Percentiles rank a stretch among this genome's conserved stretches.
Conservation (phyloP, 305 asterid genomes). For the Withania somnifera region DNA sequence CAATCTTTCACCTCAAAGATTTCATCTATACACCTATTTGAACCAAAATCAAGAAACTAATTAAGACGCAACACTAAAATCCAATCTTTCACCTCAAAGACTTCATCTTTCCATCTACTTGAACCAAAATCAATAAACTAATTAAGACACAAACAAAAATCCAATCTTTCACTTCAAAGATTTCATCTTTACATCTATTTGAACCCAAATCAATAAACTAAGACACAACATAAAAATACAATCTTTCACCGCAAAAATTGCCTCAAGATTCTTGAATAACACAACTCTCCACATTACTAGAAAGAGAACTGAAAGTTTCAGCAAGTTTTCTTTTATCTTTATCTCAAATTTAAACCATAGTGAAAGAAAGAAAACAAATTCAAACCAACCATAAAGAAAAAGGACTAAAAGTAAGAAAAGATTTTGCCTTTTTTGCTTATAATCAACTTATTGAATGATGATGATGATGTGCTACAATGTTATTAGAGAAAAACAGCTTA, state of each 20-base stretch:
- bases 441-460: conserved; percentile 1
- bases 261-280: not conserved
- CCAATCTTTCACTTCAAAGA: not conserved
- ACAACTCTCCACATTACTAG: not conserved
- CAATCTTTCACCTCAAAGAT: too few species aligned
- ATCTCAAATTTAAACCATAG: not conserved
- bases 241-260: not conserved
- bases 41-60: not conserved
- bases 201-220: not conserved
- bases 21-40: not conserved
- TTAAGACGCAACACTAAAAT: not conserved
- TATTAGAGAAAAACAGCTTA: not conserved
- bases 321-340: not conserved
- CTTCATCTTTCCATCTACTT: conserved; percentile 26
- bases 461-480: too few species aligned
- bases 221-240: not conserved
- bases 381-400: not conserved
- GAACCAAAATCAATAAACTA: not conserved
- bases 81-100: conserved; percentile 45
- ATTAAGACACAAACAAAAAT: not conserved
- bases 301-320: not conserved
- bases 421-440: not conserved
- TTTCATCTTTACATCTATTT: not conserved
- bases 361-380: not conserved
- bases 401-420: not conserved